phyloP scores from a whole-genome alignment of 1,284 basidiomycete species.

The Ustilago cynodontis region DNA sequence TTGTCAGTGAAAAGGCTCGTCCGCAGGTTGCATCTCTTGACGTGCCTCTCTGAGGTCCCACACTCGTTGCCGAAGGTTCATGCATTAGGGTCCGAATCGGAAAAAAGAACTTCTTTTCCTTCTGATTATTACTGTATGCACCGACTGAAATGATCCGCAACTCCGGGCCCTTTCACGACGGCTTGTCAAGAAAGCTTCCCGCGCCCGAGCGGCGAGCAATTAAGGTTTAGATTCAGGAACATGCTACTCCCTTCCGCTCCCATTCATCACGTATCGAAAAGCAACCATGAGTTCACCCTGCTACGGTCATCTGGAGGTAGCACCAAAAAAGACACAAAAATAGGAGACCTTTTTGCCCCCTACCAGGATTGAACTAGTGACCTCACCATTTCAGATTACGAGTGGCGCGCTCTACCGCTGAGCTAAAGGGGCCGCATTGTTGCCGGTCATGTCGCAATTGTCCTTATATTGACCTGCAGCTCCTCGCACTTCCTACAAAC shows the following conservation, averaged over 20 bases:
- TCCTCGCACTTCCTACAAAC: too few species aligned
- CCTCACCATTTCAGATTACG: conserved; percentile 47
- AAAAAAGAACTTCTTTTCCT: neutral
- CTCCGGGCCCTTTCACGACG: neutral
- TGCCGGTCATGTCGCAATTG: too few species aligned
- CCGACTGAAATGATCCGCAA: too few species aligned
- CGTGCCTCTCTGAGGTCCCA: neutral
- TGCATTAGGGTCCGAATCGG: neutral
- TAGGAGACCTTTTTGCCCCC: conserved; percentile 19
- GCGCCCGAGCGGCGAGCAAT: neutral
- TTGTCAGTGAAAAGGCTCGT: neutral
- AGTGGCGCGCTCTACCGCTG: conserved; percentile 57
- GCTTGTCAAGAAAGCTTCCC: neutral
- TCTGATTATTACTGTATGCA: neutral
- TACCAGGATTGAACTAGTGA: conserved; percentile 55
- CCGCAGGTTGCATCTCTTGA: neutral
- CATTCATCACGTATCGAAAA: too few species aligned
- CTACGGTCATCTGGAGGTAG: too few species aligned
- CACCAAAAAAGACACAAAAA: neutral
- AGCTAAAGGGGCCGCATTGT: conserved; percentile 32
- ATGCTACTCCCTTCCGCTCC: too few species aligned
- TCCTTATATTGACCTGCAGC: too few species aligned
- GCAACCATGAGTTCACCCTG: too few species aligned
- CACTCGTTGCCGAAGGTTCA: neutral
- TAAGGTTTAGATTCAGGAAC: too few species aligned